phyloP scores from a whole-genome alignment of 805 yeast species.

The Jamesozyma jinghongensis region DNA sequence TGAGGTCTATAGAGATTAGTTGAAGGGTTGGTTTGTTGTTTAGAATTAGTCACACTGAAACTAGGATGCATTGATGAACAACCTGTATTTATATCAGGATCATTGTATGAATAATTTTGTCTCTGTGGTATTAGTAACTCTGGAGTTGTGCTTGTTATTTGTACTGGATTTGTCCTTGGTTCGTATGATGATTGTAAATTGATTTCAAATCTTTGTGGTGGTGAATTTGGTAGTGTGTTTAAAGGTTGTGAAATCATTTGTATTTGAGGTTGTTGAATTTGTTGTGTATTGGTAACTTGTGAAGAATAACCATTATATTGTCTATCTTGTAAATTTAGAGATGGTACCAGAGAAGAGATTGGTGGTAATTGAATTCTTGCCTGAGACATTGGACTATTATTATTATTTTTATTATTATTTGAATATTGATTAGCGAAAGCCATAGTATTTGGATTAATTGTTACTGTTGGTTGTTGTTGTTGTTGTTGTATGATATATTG shows the following conservation, averaged over 20 bases:
- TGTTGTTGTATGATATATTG: no score
- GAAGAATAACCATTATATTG: neutral
- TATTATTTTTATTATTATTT: neutral
- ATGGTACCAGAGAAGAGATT: constrained; percentile 1
- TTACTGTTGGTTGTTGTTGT: neutral
- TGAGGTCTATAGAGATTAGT: no score
- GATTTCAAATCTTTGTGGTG: neutral
- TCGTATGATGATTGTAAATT: no score
- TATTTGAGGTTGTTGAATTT: neutral
- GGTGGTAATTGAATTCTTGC: constrained; percentile 1
- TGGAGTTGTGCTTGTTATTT: no score
- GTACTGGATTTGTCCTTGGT: neutral
- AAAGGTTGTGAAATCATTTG: no score
- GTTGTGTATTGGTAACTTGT: neutral
- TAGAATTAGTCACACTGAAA: no score
- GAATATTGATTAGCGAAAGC: neutral
- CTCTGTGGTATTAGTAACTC: no score
- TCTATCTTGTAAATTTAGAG: neutral
- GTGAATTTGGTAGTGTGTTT: neutral
- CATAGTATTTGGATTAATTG: neutral
- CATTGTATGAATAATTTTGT: no score
- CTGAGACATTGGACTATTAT: neutral
- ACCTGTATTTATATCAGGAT: no score
- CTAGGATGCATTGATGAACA: no score
- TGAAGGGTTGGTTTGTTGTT: no score